Base-by-base conservation (phyloP, 495 filamentous ascomycete species). In the Neurospora terricola region DNA sequence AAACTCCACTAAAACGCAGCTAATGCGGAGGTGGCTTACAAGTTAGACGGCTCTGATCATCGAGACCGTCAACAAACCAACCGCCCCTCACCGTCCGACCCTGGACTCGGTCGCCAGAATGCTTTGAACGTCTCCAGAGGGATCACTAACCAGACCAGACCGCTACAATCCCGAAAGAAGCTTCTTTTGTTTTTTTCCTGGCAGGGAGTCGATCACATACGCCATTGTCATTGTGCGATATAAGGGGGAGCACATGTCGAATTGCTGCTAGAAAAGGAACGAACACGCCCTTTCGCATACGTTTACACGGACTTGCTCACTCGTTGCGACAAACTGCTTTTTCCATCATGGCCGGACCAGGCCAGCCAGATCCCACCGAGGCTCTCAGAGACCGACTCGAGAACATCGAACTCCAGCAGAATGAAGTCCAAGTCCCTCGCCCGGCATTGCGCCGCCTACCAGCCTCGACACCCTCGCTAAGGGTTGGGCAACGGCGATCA, bases 381-480 rank as follows among this genome's bases (percentile, higher is more conserved):
- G 71, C 73, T 34, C 62, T 76, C 34, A 74, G 74, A 40, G 74
- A 74, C 21, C 77, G 73, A 27, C 73, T 76, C 23, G 79, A 78
- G 23, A 70, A 74, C n/a, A 75, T 81, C 23, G 77, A 79, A 70
- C 23, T 73, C 70, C 78, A 77, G 62, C 75, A 73, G 40, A 76
- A 70, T 7, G 39, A 68, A 34, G 38, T 76, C n/a, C 70, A 71
- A 8, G 54, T 38, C 30, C 66, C 54, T 66, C 54, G 54, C 11
- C 54, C 54, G 27, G 54, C 54, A 66, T 66, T 66, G 54, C 54
- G 54, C 12, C 70, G 36, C 23, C 48, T 16, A 21, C 72, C n/a
- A 70, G 21, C 62, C 30, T 69, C 39, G 69, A 69, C 38, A 37
- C 21, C 11, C 73, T 69, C 42, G 30, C 36, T 8, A 14, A 38